phyloP scores from a whole-genome alignment of 495 filamentous ascomycete species.

The Venustampulla echinocandica region DNA sequence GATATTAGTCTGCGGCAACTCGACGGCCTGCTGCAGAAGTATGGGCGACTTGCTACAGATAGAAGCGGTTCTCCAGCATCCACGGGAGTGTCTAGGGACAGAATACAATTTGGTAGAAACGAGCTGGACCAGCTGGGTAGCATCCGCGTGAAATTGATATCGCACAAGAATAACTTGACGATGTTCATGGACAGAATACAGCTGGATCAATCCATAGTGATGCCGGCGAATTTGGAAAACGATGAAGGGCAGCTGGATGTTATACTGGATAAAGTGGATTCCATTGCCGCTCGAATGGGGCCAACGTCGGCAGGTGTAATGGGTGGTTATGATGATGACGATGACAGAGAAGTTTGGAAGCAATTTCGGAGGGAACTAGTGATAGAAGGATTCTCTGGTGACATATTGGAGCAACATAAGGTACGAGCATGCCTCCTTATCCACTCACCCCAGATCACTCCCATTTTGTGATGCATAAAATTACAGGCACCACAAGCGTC shows the following conservation, averaged over 20 bases:
- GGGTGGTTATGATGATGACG: conserved; percentile 28
- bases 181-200: conserved; percentile 19
- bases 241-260: conserved; percentile 29
- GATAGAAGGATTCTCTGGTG: conserved; percentile 41
- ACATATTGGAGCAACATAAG: conserved; percentile 42
- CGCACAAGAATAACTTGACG: conserved; percentile 18
- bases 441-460: no score
- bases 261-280: conserved; percentile 44
- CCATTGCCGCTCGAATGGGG: conserved; percentile 38
- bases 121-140: conserved; percentile 21
- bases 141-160: conserved; percentile 21
- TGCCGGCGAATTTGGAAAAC: conserved; percentile 14
- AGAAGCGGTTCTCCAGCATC: background rate
- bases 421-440: no score
- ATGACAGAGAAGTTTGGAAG: conserved; percentile 43
- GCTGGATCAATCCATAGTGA: conserved; percentile 9
- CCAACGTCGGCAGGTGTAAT: conserved; percentile 30
- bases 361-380: conserved; percentile 44
- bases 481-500: no score
- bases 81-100: conserved; percentile 5
- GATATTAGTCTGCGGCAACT: conserved; percentile 35
- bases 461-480: no score
- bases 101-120: conserved; percentile 11
- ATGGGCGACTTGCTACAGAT: conserved; percentile 6
- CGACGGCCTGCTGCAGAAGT: conserved; percentile 20